phyloP scores from a whole-genome alignment of 2,329 filamentous ascomycete genomes.

The Sclerotinia nivalis region DNA sequence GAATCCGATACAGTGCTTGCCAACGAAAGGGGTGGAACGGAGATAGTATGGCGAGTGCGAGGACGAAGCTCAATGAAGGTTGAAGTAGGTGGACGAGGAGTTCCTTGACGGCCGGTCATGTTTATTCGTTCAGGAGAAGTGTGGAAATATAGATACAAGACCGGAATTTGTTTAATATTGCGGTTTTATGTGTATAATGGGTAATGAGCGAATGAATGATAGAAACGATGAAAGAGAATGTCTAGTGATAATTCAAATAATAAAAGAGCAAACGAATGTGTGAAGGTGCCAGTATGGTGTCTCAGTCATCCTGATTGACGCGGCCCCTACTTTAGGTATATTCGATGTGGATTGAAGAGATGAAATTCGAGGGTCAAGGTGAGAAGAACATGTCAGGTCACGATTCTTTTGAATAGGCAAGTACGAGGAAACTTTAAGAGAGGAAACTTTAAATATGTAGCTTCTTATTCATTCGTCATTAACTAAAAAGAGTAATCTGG shows the following conservation, averaged over 20 bases:
- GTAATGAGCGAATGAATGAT: not conserved
- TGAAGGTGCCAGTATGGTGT: slow-evolving; percentile 16
- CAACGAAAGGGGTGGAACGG: not conserved
- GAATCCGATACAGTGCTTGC: not conserved
- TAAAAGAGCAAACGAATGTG: slow-evolving; percentile 18
- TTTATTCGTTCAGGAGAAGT: not conserved
- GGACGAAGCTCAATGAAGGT: slow-evolving; percentile 14
- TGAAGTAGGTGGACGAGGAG: slow-evolving; percentile 9
- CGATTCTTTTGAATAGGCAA: not conserved
- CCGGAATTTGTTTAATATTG: not conserved
- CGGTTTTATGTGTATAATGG: not conserved
- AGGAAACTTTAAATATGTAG: not conserved
- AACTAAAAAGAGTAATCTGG: slow-evolving; percentile 20
- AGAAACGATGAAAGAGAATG: slow-evolving; percentile 4
- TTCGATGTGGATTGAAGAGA: not conserved
- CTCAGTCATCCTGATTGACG: slow-evolving; percentile 23
- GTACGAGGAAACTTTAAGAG: not conserved
- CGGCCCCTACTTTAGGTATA: slow-evolving; percentile 16
- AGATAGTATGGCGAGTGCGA: slow-evolving; percentile 14
- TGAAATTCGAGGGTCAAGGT: not conserved
- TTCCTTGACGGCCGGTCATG: slow-evolving; percentile 20
- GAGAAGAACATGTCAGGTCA: not conserved
- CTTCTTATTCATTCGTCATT: slow-evolving; percentile 24
- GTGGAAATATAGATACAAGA: not conserved
- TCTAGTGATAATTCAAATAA: not conserved